Percentiles rank a stretch among this genome's conserved stretches.
These are phyloP conservation scores for Medicago truncatula DNA, from an alignment of 306 rosid genomes.

Conservation along the genomic window DNA sequence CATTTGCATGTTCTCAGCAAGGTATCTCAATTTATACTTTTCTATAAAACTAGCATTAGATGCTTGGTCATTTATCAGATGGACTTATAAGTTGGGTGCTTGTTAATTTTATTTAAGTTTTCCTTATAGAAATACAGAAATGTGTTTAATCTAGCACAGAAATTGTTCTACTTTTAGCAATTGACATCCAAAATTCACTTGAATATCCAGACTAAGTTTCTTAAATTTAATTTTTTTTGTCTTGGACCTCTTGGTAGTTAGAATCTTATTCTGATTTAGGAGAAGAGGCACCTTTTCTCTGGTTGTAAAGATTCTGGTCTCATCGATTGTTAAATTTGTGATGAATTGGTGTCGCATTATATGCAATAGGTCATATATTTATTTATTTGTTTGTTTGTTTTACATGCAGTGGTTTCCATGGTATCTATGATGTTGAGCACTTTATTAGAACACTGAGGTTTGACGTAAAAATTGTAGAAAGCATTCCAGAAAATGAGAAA, in stretches of 20 bases:
- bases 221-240: conserved; percentile 5
- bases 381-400: conserved; percentile 27
- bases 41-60: conserved; percentile 3
- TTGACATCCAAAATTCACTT: conserved; percentile 6
- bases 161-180: neutral
- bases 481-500: conserved; percentile 77
- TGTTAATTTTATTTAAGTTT: neutral
- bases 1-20: neutral
- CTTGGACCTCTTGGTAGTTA: conserved; percentile 4
- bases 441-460: conserved; percentile 75
- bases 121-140: neutral
- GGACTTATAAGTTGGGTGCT: neutral
- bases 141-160: neutral
- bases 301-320: conserved; percentile 9
- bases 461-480: conserved; percentile 86
- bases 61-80: conserved; percentile 28
- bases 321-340: conserved; percentile 26
- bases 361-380: neutral
- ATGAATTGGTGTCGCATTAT: conserved; percentile 8
- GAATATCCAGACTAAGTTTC: neutral
- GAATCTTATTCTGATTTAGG: conserved; percentile 27
- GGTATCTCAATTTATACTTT: neutral
- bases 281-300: conserved; percentile 5
- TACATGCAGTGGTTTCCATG: conserved; percentile 81
- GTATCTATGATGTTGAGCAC: conserved; percentile 96